These are phyloP conservation scores for Aspergillus coremiiformis DNA, from an alignment of 495 filamentous ascomycete species.

Conservation along the genomic window DNA sequence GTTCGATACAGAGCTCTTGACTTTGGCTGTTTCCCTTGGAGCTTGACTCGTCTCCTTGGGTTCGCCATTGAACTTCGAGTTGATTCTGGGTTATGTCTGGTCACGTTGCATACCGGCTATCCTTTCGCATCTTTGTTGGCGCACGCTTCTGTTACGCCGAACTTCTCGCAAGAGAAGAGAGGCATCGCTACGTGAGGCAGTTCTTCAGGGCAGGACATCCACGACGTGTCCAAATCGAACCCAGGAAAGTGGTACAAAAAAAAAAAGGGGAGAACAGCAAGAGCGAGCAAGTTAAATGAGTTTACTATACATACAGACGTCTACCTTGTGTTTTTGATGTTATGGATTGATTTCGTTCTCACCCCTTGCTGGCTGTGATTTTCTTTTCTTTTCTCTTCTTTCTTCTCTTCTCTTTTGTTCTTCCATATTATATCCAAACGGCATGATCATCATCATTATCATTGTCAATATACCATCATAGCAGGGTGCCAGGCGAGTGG, in stretches of 20 bases:
- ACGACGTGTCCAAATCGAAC: background rate
- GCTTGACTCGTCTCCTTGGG: background rate
- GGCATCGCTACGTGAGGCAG: background rate
- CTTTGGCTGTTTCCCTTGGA: background rate
- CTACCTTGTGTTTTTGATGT: background rate
- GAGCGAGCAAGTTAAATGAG: background rate
- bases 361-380: background rate
- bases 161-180: background rate
- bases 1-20: conserved; percentile 2
- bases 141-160: background rate
- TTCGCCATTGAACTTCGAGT: background rate
- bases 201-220: background rate
- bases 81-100: background rate
- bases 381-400: conserved; percentile 9
- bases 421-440: conserved; percentile 17
- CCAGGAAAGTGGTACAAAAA: background rate
- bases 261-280: background rate
- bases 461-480: conserved; percentile 27
- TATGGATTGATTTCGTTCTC: background rate
- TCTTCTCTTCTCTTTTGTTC: conserved; percentile 11
- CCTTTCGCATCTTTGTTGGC: background rate
- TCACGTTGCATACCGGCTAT: conserved; percentile 1
- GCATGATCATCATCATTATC: conserved; percentile 19
- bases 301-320: conserved; percentile 5
- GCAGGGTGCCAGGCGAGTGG: conserved; percentile 27